Conservation (phyloP, 148 eudicot genomes). For the Bassia scoparia region DNA sequence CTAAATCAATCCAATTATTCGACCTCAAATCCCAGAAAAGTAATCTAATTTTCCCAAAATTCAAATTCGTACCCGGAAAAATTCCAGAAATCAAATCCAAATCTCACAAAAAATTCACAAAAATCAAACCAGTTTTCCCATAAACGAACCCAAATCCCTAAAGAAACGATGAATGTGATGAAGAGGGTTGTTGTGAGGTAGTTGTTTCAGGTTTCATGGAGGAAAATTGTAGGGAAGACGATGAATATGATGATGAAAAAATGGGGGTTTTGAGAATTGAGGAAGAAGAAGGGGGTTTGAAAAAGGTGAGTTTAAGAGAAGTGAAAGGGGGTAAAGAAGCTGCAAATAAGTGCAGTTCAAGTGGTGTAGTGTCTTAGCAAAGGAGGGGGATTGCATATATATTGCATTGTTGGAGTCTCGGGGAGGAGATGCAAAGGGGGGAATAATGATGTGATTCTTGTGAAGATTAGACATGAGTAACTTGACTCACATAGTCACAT, state of each 20-base stretch:
- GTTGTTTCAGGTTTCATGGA: conserved; percentile 33
- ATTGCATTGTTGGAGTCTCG: background rate
- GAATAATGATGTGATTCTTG: background rate
- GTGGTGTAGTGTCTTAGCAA: conserved; percentile 30
- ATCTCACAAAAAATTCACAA: too few species aligned
- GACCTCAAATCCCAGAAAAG: too few species aligned
- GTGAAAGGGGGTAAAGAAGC: conserved; percentile 16
- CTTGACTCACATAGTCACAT: too few species aligned
- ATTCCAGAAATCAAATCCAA: too few species aligned
- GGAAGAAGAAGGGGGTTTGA: conserved; percentile 19
- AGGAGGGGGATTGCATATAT: conserved; percentile 47
- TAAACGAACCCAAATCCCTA: too few species aligned
- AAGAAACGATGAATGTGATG: too few species aligned
- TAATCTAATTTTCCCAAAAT: too few species aligned
- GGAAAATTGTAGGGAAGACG: background rate
- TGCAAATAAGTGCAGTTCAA: conserved; percentile 15
- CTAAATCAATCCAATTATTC: too few species aligned
- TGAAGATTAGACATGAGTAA: too few species aligned
- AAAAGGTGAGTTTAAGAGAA: background rate
- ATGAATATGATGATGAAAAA: background rate
- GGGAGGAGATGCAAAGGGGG: background rate
- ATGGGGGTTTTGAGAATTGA: conserved; percentile 35
- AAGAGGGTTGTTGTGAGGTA: conserved; percentile 10
- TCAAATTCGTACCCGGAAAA: too few species aligned
- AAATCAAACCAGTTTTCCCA: too few species aligned